Base-by-base conservation (phyloP, 176 grass and related monocot genomes). In the Carex pumila region DNA sequence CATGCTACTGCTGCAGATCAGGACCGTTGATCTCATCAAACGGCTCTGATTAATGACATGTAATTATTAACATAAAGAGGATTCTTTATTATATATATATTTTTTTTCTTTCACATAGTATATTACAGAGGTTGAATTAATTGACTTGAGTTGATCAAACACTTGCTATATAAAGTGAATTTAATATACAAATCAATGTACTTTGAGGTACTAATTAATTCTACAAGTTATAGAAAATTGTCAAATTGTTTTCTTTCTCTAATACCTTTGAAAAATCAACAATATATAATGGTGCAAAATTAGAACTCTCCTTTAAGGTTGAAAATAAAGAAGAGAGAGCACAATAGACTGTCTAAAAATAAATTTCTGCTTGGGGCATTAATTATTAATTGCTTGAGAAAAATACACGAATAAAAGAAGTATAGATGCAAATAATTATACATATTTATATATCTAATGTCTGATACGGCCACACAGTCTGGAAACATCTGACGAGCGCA, bases 401-500 rank as follows among this genome's bases (percentile, higher is more conserved):
- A 75, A 78, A 78, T 52, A 32, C 4, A 3, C 14, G 43, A 78
- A 78, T 29, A 78, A 32, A 57, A 78, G 2, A 10, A 47, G 15
- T 71, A 49, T 47, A 6, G 9, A 78, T 78, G 52, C 50, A 78
- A 56, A 78, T 57, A 56, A 78, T 57, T 57, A 57, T 56, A 78
- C 73, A 56, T 77, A 52, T 25, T 25, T 25, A 25, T 56, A 47
- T 53, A 54, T 78, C 53, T 57, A 78, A 57, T 78, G 22, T 57
- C 73, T 22, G 50, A 94, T 65, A 68, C 89, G 87, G 86, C 54
- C 85, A 68, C 91, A 91, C 56, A 98, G 61, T 11, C 95, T 85
- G 4, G 86, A 89, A 47, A 98, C 89, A 70, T 95, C 95, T 1
- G 89, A 90, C 8, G 79, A 66, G 25, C 84, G 73, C 49, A 98